A percentile compares a stretch with the other conserved stretches of the same genome.
phyloP scores from a whole-genome alignment of 108 stramenopile species.

The Nitzschia sp. region DNA sequence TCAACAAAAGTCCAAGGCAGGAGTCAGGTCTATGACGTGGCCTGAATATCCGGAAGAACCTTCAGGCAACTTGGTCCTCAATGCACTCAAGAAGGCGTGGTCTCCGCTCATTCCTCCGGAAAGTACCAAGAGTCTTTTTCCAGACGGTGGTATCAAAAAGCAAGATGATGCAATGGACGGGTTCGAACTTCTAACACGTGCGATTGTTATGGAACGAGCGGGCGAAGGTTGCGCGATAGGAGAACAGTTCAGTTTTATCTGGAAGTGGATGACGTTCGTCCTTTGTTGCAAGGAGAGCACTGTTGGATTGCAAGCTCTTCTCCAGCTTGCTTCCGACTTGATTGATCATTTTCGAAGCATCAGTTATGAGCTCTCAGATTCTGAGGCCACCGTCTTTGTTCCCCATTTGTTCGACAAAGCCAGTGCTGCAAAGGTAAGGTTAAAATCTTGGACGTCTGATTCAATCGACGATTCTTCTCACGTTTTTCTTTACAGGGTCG shows the following conservation, averaged over 20 bases:
- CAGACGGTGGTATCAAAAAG: slow-evolving; percentile 62
- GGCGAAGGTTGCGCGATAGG: slow-evolving; percentile 44
- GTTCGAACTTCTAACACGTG: slow-evolving; percentile 57
- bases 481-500: slow-evolving; percentile 39
- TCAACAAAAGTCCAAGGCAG: slow-evolving; percentile 28
- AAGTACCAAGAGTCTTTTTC: slow-evolving; percentile 60
- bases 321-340: slow-evolving; percentile 52
- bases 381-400: slow-evolving; percentile 61
- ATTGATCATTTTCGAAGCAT: slow-evolving; percentile 34
- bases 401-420: slow-evolving; percentile 82
- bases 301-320: slow-evolving; percentile 66
- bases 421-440: slow-evolving; percentile 62
- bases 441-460: neutral
- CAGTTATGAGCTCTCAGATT: slow-evolving; percentile 61
- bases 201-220: slow-evolving; percentile 54
- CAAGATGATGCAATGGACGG: slow-evolving; percentile 77
- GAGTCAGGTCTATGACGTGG: slow-evolving; percentile 45
- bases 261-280: slow-evolving; percentile 74
- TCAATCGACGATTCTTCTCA: neutral
- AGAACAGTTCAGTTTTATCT: slow-evolving; percentile 73
- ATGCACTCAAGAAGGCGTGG: slow-evolving; percentile 70
- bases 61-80: slow-evolving; percentile 31
- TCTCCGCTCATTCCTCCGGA: slow-evolving; percentile 44
- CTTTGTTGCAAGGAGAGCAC: slow-evolving; percentile 77
- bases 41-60: slow-evolving; percentile 89